These are phyloP conservation scores for Mycena sanguinolenta DNA, from an alignment of 768 basidiomycete species.

Conservation along the genomic window DNA sequence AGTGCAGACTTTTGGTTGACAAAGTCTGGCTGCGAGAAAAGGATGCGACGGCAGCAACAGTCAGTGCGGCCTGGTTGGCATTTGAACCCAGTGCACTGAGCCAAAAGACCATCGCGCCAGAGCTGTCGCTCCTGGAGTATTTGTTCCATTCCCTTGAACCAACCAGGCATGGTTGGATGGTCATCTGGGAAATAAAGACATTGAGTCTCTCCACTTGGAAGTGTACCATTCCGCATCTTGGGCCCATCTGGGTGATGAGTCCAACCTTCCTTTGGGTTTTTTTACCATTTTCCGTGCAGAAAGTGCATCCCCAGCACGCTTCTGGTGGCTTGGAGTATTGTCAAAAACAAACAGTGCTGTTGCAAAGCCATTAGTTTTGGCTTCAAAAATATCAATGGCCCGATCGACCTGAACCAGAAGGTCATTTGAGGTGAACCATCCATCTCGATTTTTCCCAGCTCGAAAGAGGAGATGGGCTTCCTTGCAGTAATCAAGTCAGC, in stretches of 20 bases:
- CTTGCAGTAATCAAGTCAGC: not conserved
- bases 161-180: no score
- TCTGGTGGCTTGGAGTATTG: not conserved
- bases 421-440: not conserved
- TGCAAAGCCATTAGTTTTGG: not conserved
- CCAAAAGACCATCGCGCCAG: not conserved
- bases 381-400: not conserved
- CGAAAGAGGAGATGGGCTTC: not conserved
- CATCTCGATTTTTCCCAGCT: not conserved
- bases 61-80: conserved; percentile 32
- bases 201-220: no score
- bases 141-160: no score
- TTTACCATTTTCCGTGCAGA: not conserved
- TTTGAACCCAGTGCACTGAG: conserved; percentile 7
- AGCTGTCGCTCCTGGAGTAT: no score
- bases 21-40: conserved; percentile 39
- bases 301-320: not conserved
- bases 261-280: no score
- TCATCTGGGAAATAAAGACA: no score
- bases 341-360: not conserved
- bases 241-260: no score
- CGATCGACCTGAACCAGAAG: not conserved
- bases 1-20: conserved; percentile 43
- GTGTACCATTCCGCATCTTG: no score
- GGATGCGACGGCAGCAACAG: no score